Conservation (phyloP, 164 flowering plant species). For the Aristolochia contorta region DNA sequence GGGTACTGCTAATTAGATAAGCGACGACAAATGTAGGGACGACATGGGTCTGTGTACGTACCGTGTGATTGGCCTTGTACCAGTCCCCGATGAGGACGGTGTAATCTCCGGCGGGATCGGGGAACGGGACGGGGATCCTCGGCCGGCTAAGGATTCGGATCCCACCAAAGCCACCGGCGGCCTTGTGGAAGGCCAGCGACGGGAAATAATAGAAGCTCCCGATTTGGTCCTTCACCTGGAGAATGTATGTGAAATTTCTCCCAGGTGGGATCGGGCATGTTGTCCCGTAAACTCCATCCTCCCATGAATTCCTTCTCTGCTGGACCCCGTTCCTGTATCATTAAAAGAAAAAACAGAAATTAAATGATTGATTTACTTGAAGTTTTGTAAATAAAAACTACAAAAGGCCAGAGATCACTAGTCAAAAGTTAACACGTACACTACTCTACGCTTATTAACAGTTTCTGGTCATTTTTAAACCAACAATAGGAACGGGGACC, state of each 20-base stretch:
- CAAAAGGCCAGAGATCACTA: too few relatives aligned
- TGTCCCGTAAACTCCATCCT: conserved; percentile 82
- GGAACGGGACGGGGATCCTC: conserved; percentile 47
- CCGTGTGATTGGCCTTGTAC: conserved; percentile 50
- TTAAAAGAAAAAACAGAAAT: too few relatives aligned
- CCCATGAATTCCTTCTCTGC: conserved; percentile 66
- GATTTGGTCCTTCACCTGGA: conserved; percentile 85
- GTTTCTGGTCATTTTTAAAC: neutral
- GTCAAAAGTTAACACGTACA: neutral
- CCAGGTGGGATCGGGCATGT: conserved; percentile 90
- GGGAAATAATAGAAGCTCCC: conserved; percentile 85
- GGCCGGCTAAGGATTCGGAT: conserved; percentile 64
- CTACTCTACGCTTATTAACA: too few relatives aligned
- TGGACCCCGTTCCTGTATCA: conserved; percentile 65
- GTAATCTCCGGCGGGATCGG: conserved; percentile 54
- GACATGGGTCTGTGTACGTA: conserved; percentile 10
- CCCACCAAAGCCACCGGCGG: conserved; percentile 78
- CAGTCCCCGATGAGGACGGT: conserved; percentile 79
- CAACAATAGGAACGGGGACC: too few relatives aligned
- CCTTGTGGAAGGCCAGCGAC: conserved; percentile 69
- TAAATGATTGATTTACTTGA: too few relatives aligned
- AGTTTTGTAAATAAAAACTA: too few relatives aligned
- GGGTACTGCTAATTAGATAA: too few relatives aligned
- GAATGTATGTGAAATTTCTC: conserved; percentile 58
- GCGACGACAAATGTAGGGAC: neutral